Conservation (phyloP, 495 filamentous ascomycete species). For the Bacidia rubella region DNA sequence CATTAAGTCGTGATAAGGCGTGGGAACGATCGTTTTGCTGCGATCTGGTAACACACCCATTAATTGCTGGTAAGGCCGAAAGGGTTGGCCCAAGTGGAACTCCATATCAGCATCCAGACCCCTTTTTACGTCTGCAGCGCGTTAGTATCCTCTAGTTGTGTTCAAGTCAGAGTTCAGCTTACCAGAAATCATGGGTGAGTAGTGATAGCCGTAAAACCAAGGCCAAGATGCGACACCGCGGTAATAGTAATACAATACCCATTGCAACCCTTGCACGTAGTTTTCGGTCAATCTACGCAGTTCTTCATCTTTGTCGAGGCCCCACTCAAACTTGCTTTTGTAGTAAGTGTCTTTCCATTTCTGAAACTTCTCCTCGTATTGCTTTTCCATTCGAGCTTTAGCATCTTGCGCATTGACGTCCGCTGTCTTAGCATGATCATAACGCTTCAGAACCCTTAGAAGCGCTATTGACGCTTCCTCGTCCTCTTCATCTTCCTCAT, state of each 20-base stretch:
- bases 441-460: constrained; percentile 69
- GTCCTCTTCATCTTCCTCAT: constrained; percentile 51
- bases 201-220: constrained; percentile 96
- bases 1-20: constrained; percentile 84
- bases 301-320: constrained; percentile 68
- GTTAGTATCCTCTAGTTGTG: constrained; percentile 4
- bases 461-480: constrained; percentile 78
- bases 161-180: constrained; percentile 13
- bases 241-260: constrained; percentile 98
- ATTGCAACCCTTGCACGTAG: constrained; percentile 95
- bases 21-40: constrained; percentile 89
- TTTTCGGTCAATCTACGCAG: constrained; percentile 79
- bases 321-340: constrained; percentile 76
- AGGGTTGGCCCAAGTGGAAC: constrained; percentile 87
- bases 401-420: constrained; percentile 70
- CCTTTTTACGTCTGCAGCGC: constrained; percentile 61
- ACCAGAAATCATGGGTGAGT: constrained; percentile 92
- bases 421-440: constrained; percentile 75
- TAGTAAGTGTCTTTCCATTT: constrained; percentile 94
- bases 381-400: constrained; percentile 58
- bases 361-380: constrained; percentile 76
- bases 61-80: constrained; percentile 87
- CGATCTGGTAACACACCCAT: constrained; percentile 98
- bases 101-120: constrained; percentile 78
- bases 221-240: constrained; percentile 94